A percentile compares a stretch with the other conserved stretches of the same genome.
Evolutionary conservation across 208 protist genomes (phyloP).

Genomic region (Crithidia mellificae): DNA sequence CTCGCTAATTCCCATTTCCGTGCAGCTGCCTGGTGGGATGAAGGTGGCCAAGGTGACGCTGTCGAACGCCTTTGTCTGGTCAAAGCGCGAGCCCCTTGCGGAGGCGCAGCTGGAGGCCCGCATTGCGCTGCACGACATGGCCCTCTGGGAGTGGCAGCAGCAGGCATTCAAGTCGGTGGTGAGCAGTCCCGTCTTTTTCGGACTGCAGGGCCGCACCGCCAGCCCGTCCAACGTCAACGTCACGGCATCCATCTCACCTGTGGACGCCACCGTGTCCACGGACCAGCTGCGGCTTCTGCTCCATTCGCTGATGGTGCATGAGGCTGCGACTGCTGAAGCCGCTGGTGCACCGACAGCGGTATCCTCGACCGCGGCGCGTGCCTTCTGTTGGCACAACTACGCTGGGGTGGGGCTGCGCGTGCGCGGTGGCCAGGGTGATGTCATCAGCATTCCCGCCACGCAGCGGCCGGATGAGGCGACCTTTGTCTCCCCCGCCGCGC

Average conservation of each 20-base stretch:
- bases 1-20: constrained; percentile 51
- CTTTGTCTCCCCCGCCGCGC: not conserved
- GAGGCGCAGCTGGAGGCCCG: constrained; percentile 47
- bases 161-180: constrained; percentile 39
- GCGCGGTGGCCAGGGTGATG: constrained; percentile 13
- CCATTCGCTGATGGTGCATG: constrained; percentile 4
- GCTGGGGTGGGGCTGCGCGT: constrained; percentile 13
- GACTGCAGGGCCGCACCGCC: constrained; percentile 33
- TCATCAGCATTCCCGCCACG: constrained; percentile 6
- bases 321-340: not conserved
- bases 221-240: constrained; percentile 22
- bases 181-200: constrained; percentile 38
- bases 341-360: not conserved
- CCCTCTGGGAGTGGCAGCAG: constrained; percentile 50
- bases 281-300: constrained; percentile 25
- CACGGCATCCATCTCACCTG: constrained; percentile 37
- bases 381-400: constrained; percentile 13
- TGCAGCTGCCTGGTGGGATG: constrained; percentile 41
- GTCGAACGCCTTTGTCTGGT: constrained; percentile 55
- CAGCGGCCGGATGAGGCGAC: not conserved
- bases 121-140: constrained; percentile 54
- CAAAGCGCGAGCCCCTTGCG: constrained; percentile 32
- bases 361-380: not conserved
- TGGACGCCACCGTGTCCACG: constrained; percentile 32
- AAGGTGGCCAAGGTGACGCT: constrained; percentile 47